A percentile compares a stretch with the other conserved stretches of the same genome.
phyloP scores from a whole-genome alignment of 1,284 basidiomycete genomes.

The Puccinia triticina region DNA sequence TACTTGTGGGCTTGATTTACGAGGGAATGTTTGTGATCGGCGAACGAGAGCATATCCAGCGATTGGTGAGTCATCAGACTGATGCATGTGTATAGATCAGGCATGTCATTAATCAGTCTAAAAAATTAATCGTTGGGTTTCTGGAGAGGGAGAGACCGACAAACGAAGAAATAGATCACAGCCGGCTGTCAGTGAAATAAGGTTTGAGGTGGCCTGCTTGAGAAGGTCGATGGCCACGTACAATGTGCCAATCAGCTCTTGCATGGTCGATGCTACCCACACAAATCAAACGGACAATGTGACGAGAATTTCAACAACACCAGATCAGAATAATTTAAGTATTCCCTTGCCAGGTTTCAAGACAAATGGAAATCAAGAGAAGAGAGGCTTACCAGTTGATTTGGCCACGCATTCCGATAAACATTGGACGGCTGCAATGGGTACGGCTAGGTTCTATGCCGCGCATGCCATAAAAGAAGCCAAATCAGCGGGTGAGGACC shows the following conservation, averaged over 20 bases:
- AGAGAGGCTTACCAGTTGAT: constrained; percentile 25
- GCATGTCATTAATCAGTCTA: not conserved
- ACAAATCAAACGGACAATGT: not conserved
- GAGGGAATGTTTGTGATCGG: constrained; percentile 77
- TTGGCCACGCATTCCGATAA: constrained; percentile 41
- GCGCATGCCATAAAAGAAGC: not conserved
- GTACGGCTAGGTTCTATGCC: constrained; percentile 39
- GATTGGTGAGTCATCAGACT: constrained; percentile 56
- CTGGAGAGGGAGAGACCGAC: constrained; percentile 72
- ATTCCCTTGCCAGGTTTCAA: not conserved
- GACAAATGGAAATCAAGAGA: not conserved
- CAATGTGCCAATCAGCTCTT: constrained; percentile 81
- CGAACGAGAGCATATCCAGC: constrained; percentile 66
- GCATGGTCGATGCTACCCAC: constrained; percentile 76
- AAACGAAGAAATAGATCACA: constrained; percentile 87
- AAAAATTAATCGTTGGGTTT: not conserved
- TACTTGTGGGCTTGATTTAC: constrained; percentile 77
- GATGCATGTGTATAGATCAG: constrained; percentile 58
- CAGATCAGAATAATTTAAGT: not conserved
- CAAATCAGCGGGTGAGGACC: not conserved
- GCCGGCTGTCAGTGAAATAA: constrained; percentile 84
- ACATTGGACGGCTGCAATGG: constrained; percentile 42
- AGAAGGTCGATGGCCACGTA: constrained; percentile 73
- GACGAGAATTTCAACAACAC: not conserved
- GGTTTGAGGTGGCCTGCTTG: constrained; percentile 70